Evolutionary conservation across 2,329 filamentous ascomycete genomes (phyloP).

Genomic region (Aureobasidium sp.): DNA sequence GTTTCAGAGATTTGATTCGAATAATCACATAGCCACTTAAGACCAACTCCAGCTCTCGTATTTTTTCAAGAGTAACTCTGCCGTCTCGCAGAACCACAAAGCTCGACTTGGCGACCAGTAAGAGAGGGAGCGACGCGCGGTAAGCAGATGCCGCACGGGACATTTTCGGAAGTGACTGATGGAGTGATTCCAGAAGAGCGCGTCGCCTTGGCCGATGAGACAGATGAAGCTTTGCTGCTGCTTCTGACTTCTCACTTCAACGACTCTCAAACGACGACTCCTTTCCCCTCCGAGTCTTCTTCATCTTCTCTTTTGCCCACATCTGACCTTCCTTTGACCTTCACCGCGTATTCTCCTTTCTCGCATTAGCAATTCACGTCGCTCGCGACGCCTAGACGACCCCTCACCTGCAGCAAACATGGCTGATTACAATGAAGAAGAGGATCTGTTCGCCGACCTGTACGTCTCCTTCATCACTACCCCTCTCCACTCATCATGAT

Average conservation of each 20-base stretch:
- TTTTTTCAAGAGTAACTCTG: background rate
- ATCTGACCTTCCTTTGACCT: background rate
- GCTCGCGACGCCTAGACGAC: conserved; percentile 4
- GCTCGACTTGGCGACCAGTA: background rate
- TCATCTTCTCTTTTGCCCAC: background rate
- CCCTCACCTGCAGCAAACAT: conserved; percentile 42
- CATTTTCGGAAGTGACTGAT: background rate
- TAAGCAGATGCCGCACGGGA: background rate
- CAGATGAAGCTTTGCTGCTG: background rate
- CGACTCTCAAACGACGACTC: background rate
- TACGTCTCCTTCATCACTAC: conserved; percentile 43
- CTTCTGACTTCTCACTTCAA: background rate
- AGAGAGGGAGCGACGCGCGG: background rate
- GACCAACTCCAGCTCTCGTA: background rate
- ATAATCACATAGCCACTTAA: background rate
- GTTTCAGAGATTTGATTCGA: background rate
- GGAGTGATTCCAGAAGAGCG: background rate
- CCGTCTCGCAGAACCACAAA: background rate
- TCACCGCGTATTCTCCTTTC: no score
- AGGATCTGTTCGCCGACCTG: conserved; percentile 95
- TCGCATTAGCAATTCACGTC: background rate
- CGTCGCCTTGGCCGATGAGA: background rate
- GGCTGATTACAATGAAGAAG: conserved; percentile 74
- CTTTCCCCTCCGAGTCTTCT: background rate
- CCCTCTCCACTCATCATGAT: background rate